These are phyloP conservation scores for Lojkania enalia DNA, from an alignment of 2,329 filamentous ascomycete species.

Conservation along the genomic window DNA sequence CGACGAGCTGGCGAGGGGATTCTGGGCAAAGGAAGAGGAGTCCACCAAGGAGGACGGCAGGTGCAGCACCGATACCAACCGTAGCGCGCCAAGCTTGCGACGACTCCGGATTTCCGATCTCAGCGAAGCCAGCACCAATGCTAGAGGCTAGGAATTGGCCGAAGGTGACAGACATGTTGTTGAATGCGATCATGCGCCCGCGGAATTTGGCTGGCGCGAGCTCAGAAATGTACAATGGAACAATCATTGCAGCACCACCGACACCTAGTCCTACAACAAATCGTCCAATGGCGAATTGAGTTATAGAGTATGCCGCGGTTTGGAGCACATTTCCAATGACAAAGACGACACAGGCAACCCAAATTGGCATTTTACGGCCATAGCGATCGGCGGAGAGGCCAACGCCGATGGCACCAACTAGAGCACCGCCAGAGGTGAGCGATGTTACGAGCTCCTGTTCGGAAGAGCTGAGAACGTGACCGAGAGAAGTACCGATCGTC, in stretches of 20 bases:
- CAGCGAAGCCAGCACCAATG: constrained; percentile 39
- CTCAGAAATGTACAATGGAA: constrained; percentile 36
- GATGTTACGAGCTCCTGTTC: constrained; percentile 47
- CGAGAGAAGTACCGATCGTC: constrained; percentile 40
- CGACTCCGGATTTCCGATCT: constrained; percentile 30
- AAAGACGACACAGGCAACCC: constrained; percentile 31
- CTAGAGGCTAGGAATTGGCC: constrained; percentile 38
- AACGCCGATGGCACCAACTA: constrained; percentile 43
- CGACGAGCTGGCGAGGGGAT: constrained; percentile 44
- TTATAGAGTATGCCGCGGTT: constrained; percentile 28
- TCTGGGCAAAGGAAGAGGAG: constrained; percentile 42
- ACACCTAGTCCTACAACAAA: constrained; percentile 38
- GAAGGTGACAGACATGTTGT: constrained; percentile 41
- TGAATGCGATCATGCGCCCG: constrained; percentile 41
- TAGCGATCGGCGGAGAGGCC: constrained; percentile 42
- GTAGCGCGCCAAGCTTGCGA: constrained; percentile 42
- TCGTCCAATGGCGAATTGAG: constrained; percentile 34
- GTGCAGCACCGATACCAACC: constrained; percentile 42
- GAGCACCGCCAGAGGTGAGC: constrained; percentile 43
- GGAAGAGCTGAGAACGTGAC: constrained; percentile 31
- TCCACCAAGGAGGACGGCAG: constrained; percentile 40
- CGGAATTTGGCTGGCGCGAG: constrained; percentile 38
- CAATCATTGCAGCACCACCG: constrained; percentile 36
- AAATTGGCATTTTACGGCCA: constrained; percentile 39
- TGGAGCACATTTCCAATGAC: constrained; percentile 35